phyloP scores from a whole-genome alignment of 2,329 filamentous ascomycete genomes.

The Alternaria infectoria region DNA sequence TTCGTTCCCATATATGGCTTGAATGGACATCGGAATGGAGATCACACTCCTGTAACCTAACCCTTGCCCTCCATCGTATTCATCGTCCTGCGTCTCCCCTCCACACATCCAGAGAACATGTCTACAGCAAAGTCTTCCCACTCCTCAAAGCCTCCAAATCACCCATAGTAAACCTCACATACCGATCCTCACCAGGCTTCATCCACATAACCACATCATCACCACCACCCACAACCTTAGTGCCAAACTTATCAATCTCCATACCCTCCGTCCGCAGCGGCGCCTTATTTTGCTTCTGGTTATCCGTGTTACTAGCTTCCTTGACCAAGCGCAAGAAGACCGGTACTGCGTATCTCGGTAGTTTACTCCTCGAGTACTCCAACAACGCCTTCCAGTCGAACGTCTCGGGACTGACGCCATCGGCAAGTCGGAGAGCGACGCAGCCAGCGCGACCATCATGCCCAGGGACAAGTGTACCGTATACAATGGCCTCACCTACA shows the following conservation, averaged over 20 bases:
- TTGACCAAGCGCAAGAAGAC: slow-evolving; percentile 70
- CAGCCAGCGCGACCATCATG: slow-evolving; percentile 60
- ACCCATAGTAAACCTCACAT: slow-evolving; percentile 29
- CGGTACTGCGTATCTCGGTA: slow-evolving; percentile 77
- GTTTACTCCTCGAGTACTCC: slow-evolving; percentile 27
- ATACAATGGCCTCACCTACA: slow-evolving; percentile 54
- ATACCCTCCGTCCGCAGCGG: slow-evolving; percentile 71
- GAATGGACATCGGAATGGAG: not conserved
- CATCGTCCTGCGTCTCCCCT: not conserved
- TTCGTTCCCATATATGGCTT: not conserved
- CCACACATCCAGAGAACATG: not conserved
- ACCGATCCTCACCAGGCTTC: slow-evolving; percentile 28
- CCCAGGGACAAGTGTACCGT: slow-evolving; percentile 52
- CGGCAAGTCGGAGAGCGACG: slow-evolving; percentile 63
- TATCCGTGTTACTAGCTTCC: slow-evolving; percentile 67
- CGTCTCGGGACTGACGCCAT: slow-evolving; percentile 34
- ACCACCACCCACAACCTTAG: slow-evolving; percentile 31
- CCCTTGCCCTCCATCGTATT: not conserved
- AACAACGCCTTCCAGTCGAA: slow-evolving; percentile 37
- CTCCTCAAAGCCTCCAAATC: slow-evolving; percentile 26
- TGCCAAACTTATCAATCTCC: slow-evolving; percentile 55
- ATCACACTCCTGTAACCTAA: not conserved
- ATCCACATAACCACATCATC: slow-evolving; percentile 38
- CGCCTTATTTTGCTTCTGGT: slow-evolving; percentile 80
- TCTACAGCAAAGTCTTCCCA: slow-evolving; percentile 22